Base-by-base conservation (phyloP, 2,329 filamentous ascomycete species). In the Ceratocystis lukuohia region DNA sequence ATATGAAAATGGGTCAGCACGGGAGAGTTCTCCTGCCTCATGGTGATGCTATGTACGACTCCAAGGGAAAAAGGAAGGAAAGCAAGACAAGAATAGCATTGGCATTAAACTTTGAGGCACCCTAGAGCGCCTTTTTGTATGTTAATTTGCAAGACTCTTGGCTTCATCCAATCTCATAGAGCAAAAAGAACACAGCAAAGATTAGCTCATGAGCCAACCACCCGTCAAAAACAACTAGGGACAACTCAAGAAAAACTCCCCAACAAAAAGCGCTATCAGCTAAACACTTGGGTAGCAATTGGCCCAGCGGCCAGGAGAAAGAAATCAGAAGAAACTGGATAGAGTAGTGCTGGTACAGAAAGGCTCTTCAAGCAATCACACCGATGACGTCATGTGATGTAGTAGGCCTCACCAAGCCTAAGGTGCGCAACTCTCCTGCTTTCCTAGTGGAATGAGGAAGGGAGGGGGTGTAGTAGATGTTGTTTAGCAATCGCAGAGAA, bases 271-370 rank as follows among this genome's bases (percentile, higher is more conserved):
- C 4, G 3, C 37, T 41, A 15, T 4, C 37, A 41, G 37, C 12
- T 41, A 41, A 15, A 41, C 37, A 41, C 37, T 15, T 15, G 37
- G 12, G 37, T 15, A 41, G 37, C 37, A 15, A 41, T 41, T 12
- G 37, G 37, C 10, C 10, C 10, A 41, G 37, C 10, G 4, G 10
- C 37, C 12, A 22, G 15, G 48, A 25, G 22, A 10, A n/a, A 53
- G 48, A 53, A n/a, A 53, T 53, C 48, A 53, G 48, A 53, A 53
- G 48, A 53, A 53, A 53, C 48, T 7, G n/a, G n/a, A 53, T 25
- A 53, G 8, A 1, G 12, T 41, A 41, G 10, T 41, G 10, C 37
- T 41, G 3, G 12, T 41, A 12, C 37, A 41, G 37, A 41, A 41
- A 41, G 37, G 37, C 37, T 41, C 37, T 41, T 41, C 10, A 41